A percentile compares a stretch with the other conserved stretches of the same genome.
These are phyloP conservation scores for Puccinia coronata DNA, from an alignment of 1,284 basidiomycete species.

Conservation along the genomic window DNA sequence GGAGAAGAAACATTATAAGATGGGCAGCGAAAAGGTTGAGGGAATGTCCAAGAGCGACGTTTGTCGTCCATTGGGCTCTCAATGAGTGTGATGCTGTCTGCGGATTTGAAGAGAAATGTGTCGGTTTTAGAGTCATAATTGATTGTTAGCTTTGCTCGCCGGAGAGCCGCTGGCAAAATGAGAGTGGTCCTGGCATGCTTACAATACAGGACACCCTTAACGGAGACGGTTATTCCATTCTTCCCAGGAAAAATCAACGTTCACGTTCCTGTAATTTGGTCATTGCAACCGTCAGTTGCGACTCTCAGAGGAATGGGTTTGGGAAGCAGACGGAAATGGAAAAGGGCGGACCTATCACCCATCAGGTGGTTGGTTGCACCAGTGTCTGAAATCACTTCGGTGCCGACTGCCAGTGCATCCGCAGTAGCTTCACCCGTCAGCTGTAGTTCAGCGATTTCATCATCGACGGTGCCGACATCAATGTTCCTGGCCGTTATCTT, in stretches of 20 bases:
- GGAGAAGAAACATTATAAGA: neutral
- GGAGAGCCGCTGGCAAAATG: neutral
- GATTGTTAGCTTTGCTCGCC: neutral
- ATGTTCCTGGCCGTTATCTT: neutral
- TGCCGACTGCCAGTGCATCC: neutral
- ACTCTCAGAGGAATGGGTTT: conserved; percentile 18
- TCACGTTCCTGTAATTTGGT: neutral
- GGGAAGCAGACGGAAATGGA: neutral
- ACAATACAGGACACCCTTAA: conserved; percentile 18
- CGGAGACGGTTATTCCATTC: conserved; percentile 2
- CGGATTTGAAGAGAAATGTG: neutral
- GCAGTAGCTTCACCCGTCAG: neutral
- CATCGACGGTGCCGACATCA: neutral
- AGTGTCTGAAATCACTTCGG: neutral
- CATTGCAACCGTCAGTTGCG: conserved; percentile 13
- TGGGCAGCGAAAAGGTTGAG: neutral
- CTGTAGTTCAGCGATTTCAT: neutral
- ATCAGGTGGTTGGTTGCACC: conserved; percentile 7
- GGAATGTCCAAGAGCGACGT: neutral
- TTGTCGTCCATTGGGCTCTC: neutral
- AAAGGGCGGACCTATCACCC: neutral
- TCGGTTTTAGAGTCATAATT: neutral
- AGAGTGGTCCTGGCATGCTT: neutral
- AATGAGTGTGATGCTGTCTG: neutral
- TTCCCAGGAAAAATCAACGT: conserved; percentile 15